These are phyloP conservation scores for Pythium dissimile DNA, from an alignment of 352 stramenopile species.

Conservation along the genomic window DNA sequence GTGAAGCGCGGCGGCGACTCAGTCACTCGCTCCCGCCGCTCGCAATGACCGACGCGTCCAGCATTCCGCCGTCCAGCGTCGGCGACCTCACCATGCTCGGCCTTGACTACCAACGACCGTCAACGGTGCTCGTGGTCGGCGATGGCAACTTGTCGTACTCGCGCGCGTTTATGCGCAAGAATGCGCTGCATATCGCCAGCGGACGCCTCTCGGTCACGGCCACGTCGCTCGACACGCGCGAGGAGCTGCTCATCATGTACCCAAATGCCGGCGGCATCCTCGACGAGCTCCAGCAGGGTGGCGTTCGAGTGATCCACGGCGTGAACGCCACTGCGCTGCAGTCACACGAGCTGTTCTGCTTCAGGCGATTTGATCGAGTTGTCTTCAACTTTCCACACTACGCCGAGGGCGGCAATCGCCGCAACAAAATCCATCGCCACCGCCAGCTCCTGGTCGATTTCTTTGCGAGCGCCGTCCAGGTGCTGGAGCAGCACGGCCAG, in stretches of 20 bases:
- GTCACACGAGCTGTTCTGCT: conserved; percentile 23
- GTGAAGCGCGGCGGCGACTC: conserved; percentile 6
- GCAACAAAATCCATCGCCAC: conserved; percentile 84
- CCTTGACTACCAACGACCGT: not conserved
- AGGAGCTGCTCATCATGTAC: conserved; percentile 75
- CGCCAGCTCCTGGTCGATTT: conserved; percentile 75
- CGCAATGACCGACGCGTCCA: not conserved
- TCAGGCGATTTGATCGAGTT: conserved; percentile 51
- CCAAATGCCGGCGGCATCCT: conserved; percentile 50
- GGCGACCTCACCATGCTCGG: conserved; percentile 62
- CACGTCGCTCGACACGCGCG: conserved; percentile 66
- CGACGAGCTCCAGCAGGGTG: conserved; percentile 42
- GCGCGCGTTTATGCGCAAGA: conserved; percentile 61
- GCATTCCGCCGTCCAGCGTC: conserved; percentile 14
- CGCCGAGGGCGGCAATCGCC: conserved; percentile 63
- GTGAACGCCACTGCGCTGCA: conserved; percentile 74
- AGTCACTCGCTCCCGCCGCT: not conserved
- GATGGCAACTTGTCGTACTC: conserved; percentile 87
- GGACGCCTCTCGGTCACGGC: conserved; percentile 36
- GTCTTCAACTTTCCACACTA: conserved; percentile 89
- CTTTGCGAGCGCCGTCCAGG: conserved; percentile 56
- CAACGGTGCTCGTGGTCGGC: conserved; percentile 63
- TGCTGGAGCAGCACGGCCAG: conserved; percentile 52
- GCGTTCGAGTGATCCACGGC: conserved; percentile 54
- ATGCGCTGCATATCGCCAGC: conserved; percentile 20